These are phyloP conservation scores for Psilocybe cubensis DNA, from an alignment of 768 basidiomycete species.

Conservation along the genomic window DNA sequence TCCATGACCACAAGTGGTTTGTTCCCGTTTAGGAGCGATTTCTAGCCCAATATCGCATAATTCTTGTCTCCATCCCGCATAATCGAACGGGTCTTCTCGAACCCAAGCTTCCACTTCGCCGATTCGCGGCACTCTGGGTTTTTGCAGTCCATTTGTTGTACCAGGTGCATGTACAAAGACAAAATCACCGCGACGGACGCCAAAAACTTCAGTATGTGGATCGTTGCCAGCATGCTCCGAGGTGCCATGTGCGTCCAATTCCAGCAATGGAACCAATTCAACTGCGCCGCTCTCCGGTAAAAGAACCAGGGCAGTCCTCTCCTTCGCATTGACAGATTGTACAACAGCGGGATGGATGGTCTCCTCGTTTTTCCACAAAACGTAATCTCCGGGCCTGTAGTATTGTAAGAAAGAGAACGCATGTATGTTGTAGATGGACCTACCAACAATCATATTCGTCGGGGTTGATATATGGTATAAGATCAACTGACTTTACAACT, in stretches of 20 bases:
- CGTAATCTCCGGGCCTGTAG: slow-evolving; percentile 87
- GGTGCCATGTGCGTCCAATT: slow-evolving; percentile 85
- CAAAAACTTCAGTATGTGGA: slow-evolving; percentile 61
- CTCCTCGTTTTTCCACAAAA: slow-evolving; percentile 82
- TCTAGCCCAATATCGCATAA: slow-evolving; percentile 66
- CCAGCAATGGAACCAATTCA: slow-evolving; percentile 80
- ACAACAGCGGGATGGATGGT: slow-evolving; percentile 70
- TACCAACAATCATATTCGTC: slow-evolving; percentile 94
- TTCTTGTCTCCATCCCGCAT: slow-evolving; percentile 73
- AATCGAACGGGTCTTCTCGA: slow-evolving; percentile 55
- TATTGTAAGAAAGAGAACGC: slow-evolving; percentile 11
- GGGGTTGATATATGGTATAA: slow-evolving; percentile 84
- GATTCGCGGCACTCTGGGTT: slow-evolving; percentile 78
- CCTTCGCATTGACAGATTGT: slow-evolving; percentile 72
- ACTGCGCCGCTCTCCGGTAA: slow-evolving; percentile 54
- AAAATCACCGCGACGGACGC: slow-evolving; percentile 82
- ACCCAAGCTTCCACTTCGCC: slow-evolving; percentile 87
- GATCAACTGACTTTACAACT: slow-evolving; percentile 57
- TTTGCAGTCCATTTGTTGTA: slow-evolving; percentile 70
- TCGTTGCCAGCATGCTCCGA: slow-evolving; percentile 50
- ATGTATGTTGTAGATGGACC: slow-evolving; percentile 24
- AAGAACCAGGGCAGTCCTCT: slow-evolving; percentile 71
- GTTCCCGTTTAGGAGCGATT: slow-evolving; percentile 52
- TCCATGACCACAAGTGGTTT: slow-evolving; percentile 40
- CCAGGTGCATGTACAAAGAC: slow-evolving; percentile 79